phyloP scores from a whole-genome alignment of 176 grass and related monocot species.

The Avena eriantha region DNA sequence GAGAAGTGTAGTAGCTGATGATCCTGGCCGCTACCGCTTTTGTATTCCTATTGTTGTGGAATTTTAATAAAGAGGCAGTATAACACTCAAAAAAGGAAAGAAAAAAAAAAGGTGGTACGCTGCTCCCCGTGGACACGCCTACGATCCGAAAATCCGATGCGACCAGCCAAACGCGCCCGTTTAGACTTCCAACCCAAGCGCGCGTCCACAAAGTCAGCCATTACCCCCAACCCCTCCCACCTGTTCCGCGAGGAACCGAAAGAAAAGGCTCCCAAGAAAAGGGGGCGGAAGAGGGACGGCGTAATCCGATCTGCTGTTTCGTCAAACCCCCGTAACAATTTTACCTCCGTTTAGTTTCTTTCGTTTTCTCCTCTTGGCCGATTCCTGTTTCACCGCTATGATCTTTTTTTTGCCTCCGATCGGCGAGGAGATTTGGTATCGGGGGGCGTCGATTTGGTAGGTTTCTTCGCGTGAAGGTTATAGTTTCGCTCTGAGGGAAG shows the following conservation, averaged over 20 bases:
- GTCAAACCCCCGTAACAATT: constrained; percentile 39
- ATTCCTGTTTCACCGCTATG: neutral
- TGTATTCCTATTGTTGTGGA: too few species aligned
- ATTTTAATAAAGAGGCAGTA: too few species aligned
- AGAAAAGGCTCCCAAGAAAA: constrained; percentile 19
- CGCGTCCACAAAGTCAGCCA: neutral
- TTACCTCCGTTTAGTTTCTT: neutral
- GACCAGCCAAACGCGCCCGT: too few species aligned
- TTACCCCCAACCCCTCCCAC: neutral
- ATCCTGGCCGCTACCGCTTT: too few species aligned
- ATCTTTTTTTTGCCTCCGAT: neutral
- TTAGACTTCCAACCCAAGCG: neutral
- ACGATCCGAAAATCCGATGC: too few species aligned
- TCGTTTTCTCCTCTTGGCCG: neutral
- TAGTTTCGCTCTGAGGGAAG: neutral
- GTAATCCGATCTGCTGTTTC: constrained; percentile 31
- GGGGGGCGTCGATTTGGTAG: constrained; percentile 1
- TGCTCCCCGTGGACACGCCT: too few species aligned
- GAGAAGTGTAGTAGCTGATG: too few species aligned
- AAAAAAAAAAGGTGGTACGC: too few species aligned
- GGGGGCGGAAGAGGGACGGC: constrained; percentile 14
- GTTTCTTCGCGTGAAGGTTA: neutral
- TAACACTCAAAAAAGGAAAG: too few species aligned
- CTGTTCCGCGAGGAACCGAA: neutral
- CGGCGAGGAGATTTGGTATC: neutral